Evolutionary conservation across 2,329 filamentous ascomycete species (phyloP).

Genomic region (Ploettnerulaceae sp.): DNA sequence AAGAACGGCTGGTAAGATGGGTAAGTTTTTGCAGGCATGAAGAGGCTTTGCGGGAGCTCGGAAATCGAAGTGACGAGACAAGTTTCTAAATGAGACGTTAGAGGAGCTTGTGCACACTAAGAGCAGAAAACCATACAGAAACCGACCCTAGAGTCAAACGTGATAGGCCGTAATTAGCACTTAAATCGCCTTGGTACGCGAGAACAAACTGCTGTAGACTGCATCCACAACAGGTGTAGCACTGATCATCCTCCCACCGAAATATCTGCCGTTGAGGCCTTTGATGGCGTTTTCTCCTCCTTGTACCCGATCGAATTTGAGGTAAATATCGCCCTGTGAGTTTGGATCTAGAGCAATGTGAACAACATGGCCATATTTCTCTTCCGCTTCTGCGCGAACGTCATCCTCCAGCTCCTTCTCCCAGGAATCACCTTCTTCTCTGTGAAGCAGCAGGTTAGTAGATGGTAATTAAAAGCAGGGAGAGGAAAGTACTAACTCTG

Average conservation of each 20-base stretch:
- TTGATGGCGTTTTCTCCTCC: conserved; percentile 97
- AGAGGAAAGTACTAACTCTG: conserved; percentile 69
- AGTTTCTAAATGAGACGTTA: background rate
- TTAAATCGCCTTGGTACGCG: conserved; percentile 76
- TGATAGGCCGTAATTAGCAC: conserved; percentile 34
- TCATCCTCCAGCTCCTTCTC: conserved; percentile 92
- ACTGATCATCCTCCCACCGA: conserved; percentile 87
- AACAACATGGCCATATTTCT: conserved; percentile 94
- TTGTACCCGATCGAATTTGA: conserved; percentile 95
- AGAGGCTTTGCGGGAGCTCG: background rate
- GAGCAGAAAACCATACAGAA: conserved; percentile 21
- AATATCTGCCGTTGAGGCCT: conserved; percentile 93
- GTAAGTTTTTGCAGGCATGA: background rate
- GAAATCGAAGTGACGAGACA: background rate
- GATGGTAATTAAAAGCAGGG: background rate
- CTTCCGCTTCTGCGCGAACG: conserved; percentile 85
- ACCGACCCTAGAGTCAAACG: conserved; percentile 25
- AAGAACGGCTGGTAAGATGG: background rate
- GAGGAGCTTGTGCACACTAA: background rate
- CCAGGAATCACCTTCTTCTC: conserved; percentile 84
- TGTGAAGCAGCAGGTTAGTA: conserved; percentile 41
- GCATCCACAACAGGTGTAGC: conserved; percentile 96
- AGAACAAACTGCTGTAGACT: conserved; percentile 96
- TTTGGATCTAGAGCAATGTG: conserved; percentile 94
- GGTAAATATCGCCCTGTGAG: conserved; percentile 92